Conservation (phyloP, 768 basidiomycete species). For the Boletellus ananas region DNA sequence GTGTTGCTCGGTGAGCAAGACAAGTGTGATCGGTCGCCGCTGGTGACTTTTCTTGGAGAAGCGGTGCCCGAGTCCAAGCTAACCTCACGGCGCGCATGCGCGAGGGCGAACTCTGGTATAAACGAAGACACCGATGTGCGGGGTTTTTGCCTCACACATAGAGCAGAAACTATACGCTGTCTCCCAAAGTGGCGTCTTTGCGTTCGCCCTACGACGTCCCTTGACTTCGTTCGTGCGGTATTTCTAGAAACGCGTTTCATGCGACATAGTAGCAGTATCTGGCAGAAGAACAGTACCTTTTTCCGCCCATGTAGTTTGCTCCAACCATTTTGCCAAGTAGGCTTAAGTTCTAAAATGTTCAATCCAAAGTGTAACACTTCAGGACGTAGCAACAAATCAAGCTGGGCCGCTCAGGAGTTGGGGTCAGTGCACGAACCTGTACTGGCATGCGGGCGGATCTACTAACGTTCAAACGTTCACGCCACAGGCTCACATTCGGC, state of each 20-base stretch:
- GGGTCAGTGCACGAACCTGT: too few relatives aligned
- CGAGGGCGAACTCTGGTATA: slow-evolving; percentile 23
- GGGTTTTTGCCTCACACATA: slow-evolving; percentile 15
- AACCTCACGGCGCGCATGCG: slow-evolving; percentile 21
- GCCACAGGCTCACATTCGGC: too few relatives aligned
- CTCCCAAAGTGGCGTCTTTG: slow-evolving; percentile 62
- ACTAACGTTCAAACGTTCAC: too few relatives aligned
- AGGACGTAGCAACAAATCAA: too few relatives aligned
- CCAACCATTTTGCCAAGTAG: slow-evolving; percentile 44
- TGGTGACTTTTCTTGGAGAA: neutral
- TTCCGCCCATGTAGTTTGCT: slow-evolving; percentile 77
- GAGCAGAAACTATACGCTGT: slow-evolving; percentile 52
- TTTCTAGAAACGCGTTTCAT: slow-evolving; percentile 40
- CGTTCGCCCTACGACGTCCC: slow-evolving; percentile 49
- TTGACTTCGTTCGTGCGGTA: slow-evolving; percentile 52
- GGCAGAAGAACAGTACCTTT: slow-evolving; percentile 40
- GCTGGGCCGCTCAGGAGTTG: too few relatives aligned
- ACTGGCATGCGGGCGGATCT: too few relatives aligned
- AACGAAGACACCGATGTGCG: slow-evolving; percentile 4
- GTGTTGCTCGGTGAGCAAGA: slow-evolving; percentile 2
- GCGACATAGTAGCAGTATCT: neutral
- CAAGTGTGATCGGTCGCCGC: slow-evolving; percentile 5
- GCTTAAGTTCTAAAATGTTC: too few relatives aligned
- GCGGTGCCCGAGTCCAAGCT: neutral
- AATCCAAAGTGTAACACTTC: too few relatives aligned